A percentile compares a stretch with the other conserved stretches of the same genome.
Conservation (phyloP, 2,329 filamentous ascomycete genomes). For the Sporothrix schenckii region DNA sequence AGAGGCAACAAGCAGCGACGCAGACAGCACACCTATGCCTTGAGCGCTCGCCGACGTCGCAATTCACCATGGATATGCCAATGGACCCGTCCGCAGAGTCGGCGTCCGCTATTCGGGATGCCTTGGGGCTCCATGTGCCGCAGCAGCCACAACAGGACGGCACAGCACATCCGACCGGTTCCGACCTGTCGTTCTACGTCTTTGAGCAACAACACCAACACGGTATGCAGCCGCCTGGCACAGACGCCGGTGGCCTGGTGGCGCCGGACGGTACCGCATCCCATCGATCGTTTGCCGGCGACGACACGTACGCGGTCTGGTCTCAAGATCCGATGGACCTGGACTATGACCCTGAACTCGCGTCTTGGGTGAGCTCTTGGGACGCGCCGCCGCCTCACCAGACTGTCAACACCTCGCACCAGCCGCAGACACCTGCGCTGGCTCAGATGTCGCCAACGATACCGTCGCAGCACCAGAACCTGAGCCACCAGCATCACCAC, state of each 20-base stretch:
- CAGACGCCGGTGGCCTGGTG: background rate
- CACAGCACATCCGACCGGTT: background rate
- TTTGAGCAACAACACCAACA: conserved; percentile 27
- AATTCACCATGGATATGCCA: conserved; percentile 26
- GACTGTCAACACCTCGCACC: background rate
- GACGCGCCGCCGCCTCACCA: conserved; percentile 18
- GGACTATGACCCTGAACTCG: conserved; percentile 39
- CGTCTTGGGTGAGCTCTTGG: conserved; percentile 37
- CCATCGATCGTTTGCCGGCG: background rate
- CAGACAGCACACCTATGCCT: conserved; percentile 4
- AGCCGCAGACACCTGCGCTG: background rate
- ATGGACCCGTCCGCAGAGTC: conserved; percentile 27
- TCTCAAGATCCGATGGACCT: conserved; percentile 40
- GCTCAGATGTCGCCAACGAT: conserved; percentile 15
- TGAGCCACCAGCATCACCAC: background rate
- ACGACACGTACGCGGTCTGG: conserved; percentile 33
- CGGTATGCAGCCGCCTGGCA: background rate
- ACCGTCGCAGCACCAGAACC: conserved; percentile 21
- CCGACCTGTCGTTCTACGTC: conserved; percentile 25
- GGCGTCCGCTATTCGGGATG: conserved; percentile 16
- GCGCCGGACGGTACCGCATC: background rate
- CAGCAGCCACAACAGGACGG: conserved; percentile 15
- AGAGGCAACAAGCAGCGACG: background rate
- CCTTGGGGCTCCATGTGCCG: conserved; percentile 25
- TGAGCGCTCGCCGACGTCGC: background rate